Evolutionary conservation across 495 filamentous ascomycete species (phyloP).

Genomic region (Lepraria neglecta): DNA sequence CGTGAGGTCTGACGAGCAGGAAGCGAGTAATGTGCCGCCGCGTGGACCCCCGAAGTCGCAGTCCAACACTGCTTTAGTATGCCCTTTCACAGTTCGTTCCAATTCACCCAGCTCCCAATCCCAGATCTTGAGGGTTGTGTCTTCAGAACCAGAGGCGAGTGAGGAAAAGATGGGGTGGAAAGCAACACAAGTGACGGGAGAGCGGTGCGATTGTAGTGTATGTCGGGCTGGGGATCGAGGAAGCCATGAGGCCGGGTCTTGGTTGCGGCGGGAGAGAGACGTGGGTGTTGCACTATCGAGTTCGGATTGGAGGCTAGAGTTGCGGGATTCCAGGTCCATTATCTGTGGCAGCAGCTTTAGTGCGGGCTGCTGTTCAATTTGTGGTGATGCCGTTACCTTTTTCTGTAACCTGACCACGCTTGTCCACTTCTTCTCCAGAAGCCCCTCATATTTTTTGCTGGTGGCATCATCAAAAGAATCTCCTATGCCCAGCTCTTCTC

Average conservation of each 20-base stretch:
- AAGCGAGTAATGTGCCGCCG: constrained; percentile 79
- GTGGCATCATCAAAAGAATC: constrained; percentile 63
- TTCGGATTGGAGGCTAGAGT: constrained; percentile 66
- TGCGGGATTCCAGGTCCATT: constrained; percentile 82
- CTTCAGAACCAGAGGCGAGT: constrained; percentile 87
- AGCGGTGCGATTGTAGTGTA: constrained; percentile 76
- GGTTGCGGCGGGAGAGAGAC: constrained; percentile 66
- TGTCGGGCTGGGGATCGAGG: constrained; percentile 74
- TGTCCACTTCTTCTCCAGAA: constrained; percentile 96
- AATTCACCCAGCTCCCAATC: constrained; percentile 95
- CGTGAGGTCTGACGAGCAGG: constrained; percentile 82
- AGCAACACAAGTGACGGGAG: constrained; percentile 77
- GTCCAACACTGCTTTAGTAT: constrained; percentile 83
- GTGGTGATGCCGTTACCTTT: constrained; percentile 51
- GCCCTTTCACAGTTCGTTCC: constrained; percentile 85
- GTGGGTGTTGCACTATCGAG: constrained; percentile 81
- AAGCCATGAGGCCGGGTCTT: constrained; percentile 83
- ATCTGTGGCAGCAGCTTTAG: constrained; percentile 52
- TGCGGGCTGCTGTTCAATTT: background rate
- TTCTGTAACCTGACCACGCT: constrained; percentile 85
- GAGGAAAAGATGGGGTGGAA: constrained; percentile 94
- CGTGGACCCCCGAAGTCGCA: constrained; percentile 88
- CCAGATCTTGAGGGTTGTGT: constrained; percentile 94
- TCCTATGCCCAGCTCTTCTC: constrained; percentile 38
- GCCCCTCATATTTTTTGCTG: constrained; percentile 78